Conservation (phyloP, 2,329 filamentous ascomycete genomes). For the Hypoxylon sp. region DNA sequence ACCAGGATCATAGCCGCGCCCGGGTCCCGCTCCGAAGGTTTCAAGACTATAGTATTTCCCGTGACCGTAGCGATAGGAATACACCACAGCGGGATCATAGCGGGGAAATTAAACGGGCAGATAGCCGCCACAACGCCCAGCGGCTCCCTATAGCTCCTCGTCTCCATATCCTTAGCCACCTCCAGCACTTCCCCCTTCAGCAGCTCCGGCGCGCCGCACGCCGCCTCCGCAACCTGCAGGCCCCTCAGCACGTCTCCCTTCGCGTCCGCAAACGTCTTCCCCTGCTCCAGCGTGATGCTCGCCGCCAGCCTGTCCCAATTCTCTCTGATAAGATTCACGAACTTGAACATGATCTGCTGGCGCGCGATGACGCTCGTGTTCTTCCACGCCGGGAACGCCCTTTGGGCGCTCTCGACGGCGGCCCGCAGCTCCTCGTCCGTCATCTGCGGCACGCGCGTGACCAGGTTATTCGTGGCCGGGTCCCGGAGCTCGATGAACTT, state of each 20-base stretch:
- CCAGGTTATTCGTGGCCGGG: conserved; percentile 87
- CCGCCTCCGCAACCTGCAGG: conserved; percentile 87
- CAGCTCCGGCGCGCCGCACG: conserved; percentile 84
- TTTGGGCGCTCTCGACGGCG: conserved; percentile 80
- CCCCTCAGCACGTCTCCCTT: conserved; percentile 86
- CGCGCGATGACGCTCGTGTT: conserved; percentile 79
- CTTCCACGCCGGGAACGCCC: conserved; percentile 82
- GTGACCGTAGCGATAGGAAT: conserved; percentile 88
- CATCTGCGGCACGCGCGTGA: conserved; percentile 86
- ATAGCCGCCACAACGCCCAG: conserved; percentile 86
- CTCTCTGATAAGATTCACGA: conserved; percentile 82
- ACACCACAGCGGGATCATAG: conserved; percentile 94
- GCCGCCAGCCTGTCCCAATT: conserved; percentile 89
- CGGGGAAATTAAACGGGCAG: conserved; percentile 92
- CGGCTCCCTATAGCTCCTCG: conserved; percentile 84
- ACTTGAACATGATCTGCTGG: conserved; percentile 91
- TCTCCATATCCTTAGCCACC: conserved; percentile 93
- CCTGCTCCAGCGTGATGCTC: conserved; percentile 89
- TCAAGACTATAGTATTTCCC: conserved; percentile 86
- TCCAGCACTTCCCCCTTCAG: conserved; percentile 87
- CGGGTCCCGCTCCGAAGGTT: conserved; percentile 88
- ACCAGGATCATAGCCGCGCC: conserved; percentile 89
- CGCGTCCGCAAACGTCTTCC: conserved; percentile 88
- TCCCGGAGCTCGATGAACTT: conserved; percentile 86
- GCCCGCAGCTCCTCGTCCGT: conserved; percentile 83